A percentile compares a stretch with the other conserved stretches of the same genome.
These are phyloP conservation scores for Pelargonium myrrhifolium DNA, from an alignment of 441 rosid genomes.

Conservation along the genomic window DNA sequence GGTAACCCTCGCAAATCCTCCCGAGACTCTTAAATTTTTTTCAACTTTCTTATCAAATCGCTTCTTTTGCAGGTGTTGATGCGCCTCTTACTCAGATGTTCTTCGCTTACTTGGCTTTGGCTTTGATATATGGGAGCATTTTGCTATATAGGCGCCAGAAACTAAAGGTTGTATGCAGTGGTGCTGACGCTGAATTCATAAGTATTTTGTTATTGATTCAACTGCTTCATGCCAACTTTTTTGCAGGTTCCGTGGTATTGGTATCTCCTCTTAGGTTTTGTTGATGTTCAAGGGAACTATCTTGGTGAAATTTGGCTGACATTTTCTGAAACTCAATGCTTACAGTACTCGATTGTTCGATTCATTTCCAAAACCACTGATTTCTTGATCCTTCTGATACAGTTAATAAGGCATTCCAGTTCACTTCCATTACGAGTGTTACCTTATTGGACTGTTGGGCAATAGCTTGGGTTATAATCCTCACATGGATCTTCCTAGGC, in stretches of 20 bases:
- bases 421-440: conserved; percentile 55
- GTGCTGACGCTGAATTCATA: too few relatives aligned
- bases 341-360: neutral
- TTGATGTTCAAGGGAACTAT: conserved; percentile 57
- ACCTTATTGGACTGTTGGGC: conserved; percentile 54
- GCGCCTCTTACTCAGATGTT: conserved; percentile 44
- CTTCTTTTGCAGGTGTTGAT: conserved; percentile 35
- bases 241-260: conserved; percentile 25
- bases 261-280: conserved; percentile 49
- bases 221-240: too few relatives aligned
- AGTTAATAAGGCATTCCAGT: conserved; percentile 59
- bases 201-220: too few relatives aligned
- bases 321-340: neutral
- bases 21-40: too few relatives aligned
- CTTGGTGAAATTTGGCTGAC: conserved; percentile 28
- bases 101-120: conserved; percentile 36
- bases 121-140: conserved; percentile 42
- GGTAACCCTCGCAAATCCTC: conserved; percentile 24
- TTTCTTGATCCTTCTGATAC: neutral
- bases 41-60: neutral
- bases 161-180: too few relatives aligned
- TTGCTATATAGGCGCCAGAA: conserved; percentile 16
- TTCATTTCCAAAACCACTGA: neutral
- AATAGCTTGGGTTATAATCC: conserved; percentile 43
- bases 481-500: conserved; percentile 47